Percentiles rank a stretch among this genome's conserved stretches.
These are phyloP conservation scores for Styphnolobium japonicum DNA, from an alignment of 306 rosid species.

Conservation along the genomic window DNA sequence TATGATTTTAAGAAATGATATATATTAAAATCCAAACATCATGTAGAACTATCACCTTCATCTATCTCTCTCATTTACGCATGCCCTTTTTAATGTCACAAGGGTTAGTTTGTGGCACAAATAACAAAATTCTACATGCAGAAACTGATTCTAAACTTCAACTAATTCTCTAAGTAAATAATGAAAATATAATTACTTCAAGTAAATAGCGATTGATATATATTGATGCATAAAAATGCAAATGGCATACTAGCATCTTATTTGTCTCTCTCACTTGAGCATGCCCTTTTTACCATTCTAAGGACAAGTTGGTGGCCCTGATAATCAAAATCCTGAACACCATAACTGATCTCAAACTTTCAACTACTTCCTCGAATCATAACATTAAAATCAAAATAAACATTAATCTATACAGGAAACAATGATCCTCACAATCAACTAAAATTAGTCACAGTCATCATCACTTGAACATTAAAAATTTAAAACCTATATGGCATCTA, in stretches of 20 bases:
- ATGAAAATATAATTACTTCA: not conserved
- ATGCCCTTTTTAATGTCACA: not conserved
- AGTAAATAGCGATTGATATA: not conserved
- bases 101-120: not conserved
- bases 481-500: not conserved
- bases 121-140: not conserved
- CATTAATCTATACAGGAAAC: not conserved
- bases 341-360: not conserved
- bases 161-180: not conserved
- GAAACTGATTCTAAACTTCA: constrained; percentile 9
- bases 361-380: not conserved
- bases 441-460: not conserved
- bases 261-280: not conserved
- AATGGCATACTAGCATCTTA: constrained; percentile 15
- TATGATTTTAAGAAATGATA: not conserved
- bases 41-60: not conserved
- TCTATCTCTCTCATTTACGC: not conserved
- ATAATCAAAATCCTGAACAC: not conserved
- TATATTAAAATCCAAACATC: constrained; percentile 6
- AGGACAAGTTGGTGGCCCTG: not conserved
- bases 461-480: not conserved
- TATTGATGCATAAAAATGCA: not conserved
- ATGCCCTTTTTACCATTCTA: not conserved
- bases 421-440: not conserved
- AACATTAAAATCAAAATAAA: not conserved